Evolutionary conservation across 768 basidiomycete genomes (phyloP), one percentile per base, ranked within the genome.

Genomic region (Dendrothele bispora): DNA sequence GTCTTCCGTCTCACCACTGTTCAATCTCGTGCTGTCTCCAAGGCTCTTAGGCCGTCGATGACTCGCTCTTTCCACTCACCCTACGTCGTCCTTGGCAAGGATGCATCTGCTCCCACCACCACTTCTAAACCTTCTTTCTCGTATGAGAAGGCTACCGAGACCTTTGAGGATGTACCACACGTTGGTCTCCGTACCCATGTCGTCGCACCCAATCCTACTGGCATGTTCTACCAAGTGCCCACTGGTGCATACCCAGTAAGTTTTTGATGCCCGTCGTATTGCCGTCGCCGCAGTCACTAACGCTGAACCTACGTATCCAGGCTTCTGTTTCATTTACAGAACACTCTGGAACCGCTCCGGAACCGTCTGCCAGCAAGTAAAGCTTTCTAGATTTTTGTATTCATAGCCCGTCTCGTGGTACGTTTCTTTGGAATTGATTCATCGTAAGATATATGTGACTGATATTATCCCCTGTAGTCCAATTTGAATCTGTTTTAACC

Each of bases 141-240:
- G 10, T 85, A 88, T 65, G 83, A 87, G 62, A 88, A 87, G 61
- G 76, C 85, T 56, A 55, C 66, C 47, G 80, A 85, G 55, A 62
- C 63, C 54, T 69, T 75, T 20, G 58, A 74, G 27, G 81, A 84
- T 56, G 77, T 79, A 61, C 70, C 49, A 38, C 66, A 18, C 63
- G 74, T 2, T 65, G 81, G 79, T 27, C 72, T 74, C 25, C 82
- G 75, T 48, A 84, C 82, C 27, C 84, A 88, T 57, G 84, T 88
- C 53, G 86, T 88, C 53, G 86, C 84, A 26, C 86, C 86, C 30
- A 84, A 88, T 65, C 74, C 78, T 27, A 69, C 79, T 47, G 61
- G 81, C 46, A 76, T 72, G 35, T 78, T 79, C 26, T 87, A 86
- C 55, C 69, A 77, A 54, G 84, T 89, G n/a, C 86, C 86, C 2